Evolutionary conservation across 176 grass and related monocot genomes (phyloP).

Genomic region (Oryza glaberrima): DNA sequence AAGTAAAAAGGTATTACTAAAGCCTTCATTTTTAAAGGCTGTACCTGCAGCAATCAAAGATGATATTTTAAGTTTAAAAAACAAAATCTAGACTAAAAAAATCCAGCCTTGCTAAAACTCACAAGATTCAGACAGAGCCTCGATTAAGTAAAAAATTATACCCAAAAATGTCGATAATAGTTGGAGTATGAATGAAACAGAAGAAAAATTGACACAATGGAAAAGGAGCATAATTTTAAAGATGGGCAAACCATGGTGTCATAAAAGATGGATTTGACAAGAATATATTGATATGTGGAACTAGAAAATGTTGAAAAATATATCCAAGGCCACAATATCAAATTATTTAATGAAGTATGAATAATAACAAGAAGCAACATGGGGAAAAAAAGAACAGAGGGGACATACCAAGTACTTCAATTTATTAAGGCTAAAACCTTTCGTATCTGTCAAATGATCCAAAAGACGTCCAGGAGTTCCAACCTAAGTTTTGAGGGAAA

Average conservation of each 20-base stretch:
- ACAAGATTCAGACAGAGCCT: neutral
- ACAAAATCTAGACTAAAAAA: neutral
- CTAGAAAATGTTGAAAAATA: neutral
- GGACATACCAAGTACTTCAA: conserved; percentile 82
- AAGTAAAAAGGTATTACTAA: neutral
- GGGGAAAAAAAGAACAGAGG: neutral
- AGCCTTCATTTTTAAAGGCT: neutral
- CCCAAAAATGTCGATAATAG: neutral
- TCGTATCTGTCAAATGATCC: conserved; percentile 89
- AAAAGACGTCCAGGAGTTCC: conserved; percentile 75
- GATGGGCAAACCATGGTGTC: neutral
- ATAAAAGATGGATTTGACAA: neutral
- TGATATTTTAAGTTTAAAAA: neutral
- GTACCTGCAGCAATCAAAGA: neutral
- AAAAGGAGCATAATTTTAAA: neutral
- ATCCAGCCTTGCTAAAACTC: neutral
- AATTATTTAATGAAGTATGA: neutral
- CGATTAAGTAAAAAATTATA: neutral
- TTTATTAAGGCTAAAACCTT: conserved; percentile 86
- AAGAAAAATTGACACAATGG: neutral
- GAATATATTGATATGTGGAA: neutral
- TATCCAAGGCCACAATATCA: neutral
- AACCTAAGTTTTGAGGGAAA: conserved; percentile 66
- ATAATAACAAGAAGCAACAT: neutral
- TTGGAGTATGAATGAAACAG: neutral